Conservation (phyloP, 2,329 filamentous ascomycete species). For the Pestalotiopsis sp. region DNA sequence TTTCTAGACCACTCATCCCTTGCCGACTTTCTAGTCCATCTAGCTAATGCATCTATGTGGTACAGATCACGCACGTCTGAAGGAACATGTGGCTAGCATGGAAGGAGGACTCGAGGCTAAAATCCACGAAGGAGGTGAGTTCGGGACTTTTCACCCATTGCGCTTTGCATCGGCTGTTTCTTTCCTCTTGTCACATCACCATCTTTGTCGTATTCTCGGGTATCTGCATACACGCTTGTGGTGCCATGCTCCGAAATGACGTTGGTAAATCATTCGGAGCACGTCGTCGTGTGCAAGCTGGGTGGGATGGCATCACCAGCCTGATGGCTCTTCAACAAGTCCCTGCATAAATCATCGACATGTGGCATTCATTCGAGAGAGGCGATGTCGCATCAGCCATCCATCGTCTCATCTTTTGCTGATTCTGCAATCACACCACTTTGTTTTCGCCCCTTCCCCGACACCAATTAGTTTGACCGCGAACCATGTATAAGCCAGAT, state of each 20-base stretch:
- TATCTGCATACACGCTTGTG: constrained; percentile 26
- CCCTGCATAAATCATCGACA: constrained; percentile 37
- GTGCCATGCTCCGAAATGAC: constrained; percentile 20
- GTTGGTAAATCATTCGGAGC: constrained; percentile 21
- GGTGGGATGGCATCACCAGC: constrained; percentile 12
- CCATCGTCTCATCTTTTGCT: not conserved
- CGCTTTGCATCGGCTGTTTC: constrained; percentile 32
- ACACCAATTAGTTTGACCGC: constrained; percentile 12
- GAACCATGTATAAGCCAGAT: not conserved
- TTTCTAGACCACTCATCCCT: constrained; percentile 19
- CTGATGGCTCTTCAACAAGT: constrained; percentile 22
- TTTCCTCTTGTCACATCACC: constrained; percentile 19
- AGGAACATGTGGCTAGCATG: constrained; percentile 87
- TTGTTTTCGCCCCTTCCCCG: constrained; percentile 10
- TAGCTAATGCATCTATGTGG: constrained; percentile 40
- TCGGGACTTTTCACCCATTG: constrained; percentile 15
- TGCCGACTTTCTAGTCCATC: constrained; percentile 22
- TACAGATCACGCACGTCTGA: constrained; percentile 87
- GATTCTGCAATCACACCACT: not conserved
- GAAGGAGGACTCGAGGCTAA: constrained; percentile 86
- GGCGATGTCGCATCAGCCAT: not conserved
- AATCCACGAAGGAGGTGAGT: constrained; percentile 91
- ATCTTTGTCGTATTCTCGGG: constrained; percentile 31
- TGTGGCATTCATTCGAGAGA: constrained; percentile 29
- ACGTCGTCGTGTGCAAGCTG: constrained; percentile 12